Evolutionary conservation across 768 basidiomycete genomes (phyloP), one percentile per base, ranked within the genome.

Genomic region (Amanita thiersii): DNA sequence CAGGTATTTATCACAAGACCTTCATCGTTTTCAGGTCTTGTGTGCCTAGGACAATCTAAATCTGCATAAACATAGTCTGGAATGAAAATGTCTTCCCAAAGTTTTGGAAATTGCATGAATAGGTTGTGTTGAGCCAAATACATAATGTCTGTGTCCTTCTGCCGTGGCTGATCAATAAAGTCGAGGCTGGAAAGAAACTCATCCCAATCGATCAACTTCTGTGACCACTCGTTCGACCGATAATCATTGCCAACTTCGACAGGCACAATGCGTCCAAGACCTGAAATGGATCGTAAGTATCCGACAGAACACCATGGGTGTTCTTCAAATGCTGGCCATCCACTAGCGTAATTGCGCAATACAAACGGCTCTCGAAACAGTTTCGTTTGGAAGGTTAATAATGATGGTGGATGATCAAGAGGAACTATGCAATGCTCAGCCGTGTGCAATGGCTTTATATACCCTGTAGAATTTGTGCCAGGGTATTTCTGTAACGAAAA

Each of bases 61-160:
- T 64, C 70, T 11, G 84, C 68, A 55, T 87, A 97, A 18, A 86
- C 81, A 53, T 94, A 92, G 55, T 96, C 92, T 0, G 96, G 94
- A n/a, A 89, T 51, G 7, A 71, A 47, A 37, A 97, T 76, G 53
- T 98, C 96, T 5, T 69, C 64, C 36, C 73, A 66, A 31, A 99
- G 68, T 2, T 60, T 57, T 1, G 91, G 92, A 50, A 98, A 91
- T 57, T 99, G 96, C 29, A 61, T 63, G 45, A 93, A 67, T 10
- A 99, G 72, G 50, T 79, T 74, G 62, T 99, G 82, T 55, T 99
- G 96, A 0, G 96, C 96, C 32, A 99, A 77, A 58, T 99, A 99
- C 26, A 82, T 50, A 10, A 65, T 56, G 2, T 69, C 55, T 37
- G 41, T 48, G 23, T 49, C 47, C 33, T 43, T 44, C 5, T 43